A percentile compares a stretch with the other conserved stretches of the same genome.
Conservation (phyloP, 2,329 filamentous ascomycete genomes). For the Lomentospora prolificans region DNA sequence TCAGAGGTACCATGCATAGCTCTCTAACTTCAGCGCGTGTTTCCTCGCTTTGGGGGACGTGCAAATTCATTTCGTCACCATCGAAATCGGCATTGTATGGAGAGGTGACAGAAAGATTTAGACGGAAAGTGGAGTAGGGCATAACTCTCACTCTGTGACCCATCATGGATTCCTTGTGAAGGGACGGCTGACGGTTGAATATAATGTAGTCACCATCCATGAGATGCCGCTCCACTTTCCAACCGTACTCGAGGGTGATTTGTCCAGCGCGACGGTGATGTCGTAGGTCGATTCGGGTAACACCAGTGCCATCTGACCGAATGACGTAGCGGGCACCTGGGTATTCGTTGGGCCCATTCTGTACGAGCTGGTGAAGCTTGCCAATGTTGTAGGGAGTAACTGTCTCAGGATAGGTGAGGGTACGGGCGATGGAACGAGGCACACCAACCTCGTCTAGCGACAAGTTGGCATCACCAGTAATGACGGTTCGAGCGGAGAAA, state of each 20-base stretch:
- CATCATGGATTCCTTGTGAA: slow-evolving; percentile 99
- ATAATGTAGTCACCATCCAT: slow-evolving; percentile 96
- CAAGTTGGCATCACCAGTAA: slow-evolving; percentile 95
- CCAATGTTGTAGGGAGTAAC: slow-evolving; percentile 97
- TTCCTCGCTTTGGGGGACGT: slow-evolving; percentile 96
- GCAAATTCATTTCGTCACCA: slow-evolving; percentile 99
- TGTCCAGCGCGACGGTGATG: slow-evolving; percentile 83
- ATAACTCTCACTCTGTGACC: slow-evolving; percentile 94
- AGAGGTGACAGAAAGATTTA: slow-evolving; percentile 95
- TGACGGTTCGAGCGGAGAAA: slow-evolving; percentile 98
- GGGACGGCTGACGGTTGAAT: slow-evolving; percentile 97
- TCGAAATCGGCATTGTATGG: slow-evolving; percentile 99
- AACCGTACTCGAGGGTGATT: slow-evolving; percentile 85
- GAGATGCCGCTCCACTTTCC: slow-evolving; percentile 97
- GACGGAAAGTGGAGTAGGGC: slow-evolving; percentile 96
- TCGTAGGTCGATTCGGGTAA: slow-evolving; percentile 72
- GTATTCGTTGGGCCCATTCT: slow-evolving; percentile 89
- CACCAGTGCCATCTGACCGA: slow-evolving; percentile 68
- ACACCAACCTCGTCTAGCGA: slow-evolving; percentile 97
- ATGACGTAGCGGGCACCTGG: slow-evolving; percentile 96
- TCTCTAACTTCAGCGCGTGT: slow-evolving; percentile 90
- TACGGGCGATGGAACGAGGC: slow-evolving; percentile 83
- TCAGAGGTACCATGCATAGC: slow-evolving; percentile 93
- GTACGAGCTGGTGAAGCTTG: slow-evolving; percentile 78
- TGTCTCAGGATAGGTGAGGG: slow-evolving; percentile 90